phyloP scores from a whole-genome alignment of 768 basidiomycete genomes.

The Xerocomus potaroensis region DNA sequence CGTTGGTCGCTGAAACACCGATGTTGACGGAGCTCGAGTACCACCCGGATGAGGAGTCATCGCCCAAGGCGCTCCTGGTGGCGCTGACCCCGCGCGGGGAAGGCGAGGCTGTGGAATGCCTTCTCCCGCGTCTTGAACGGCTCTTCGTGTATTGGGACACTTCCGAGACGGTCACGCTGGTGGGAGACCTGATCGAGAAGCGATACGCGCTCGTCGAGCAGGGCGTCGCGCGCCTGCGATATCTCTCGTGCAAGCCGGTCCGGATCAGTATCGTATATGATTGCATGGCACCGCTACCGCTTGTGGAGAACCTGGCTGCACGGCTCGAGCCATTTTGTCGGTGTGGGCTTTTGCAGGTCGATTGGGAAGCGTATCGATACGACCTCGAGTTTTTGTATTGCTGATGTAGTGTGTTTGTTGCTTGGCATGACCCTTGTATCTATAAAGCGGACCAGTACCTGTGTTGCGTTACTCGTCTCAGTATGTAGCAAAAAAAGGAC shows the following conservation, averaged over 20 bases:
- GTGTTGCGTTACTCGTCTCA: no score
- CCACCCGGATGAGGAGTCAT: constrained; percentile 20
- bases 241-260: constrained; percentile 23
- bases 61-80: constrained; percentile 15
- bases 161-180: constrained; percentile 20
- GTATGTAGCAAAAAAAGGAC: no score
- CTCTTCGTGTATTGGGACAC: constrained; percentile 24
- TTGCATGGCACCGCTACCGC: constrained; percentile 9
- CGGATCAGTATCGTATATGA: constrained; percentile 9
- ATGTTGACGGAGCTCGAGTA: constrained; percentile 20
- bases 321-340: constrained; percentile 19
- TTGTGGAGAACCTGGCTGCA: constrained; percentile 16
- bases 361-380: constrained; percentile 20
- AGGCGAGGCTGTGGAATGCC: constrained; percentile 9
- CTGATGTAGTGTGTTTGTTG: not conserved
- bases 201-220: constrained; percentile 14
- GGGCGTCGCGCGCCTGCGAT: constrained; percentile 10
- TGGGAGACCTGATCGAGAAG: constrained; percentile 24
- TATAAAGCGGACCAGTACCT: no score
- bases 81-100: constrained; percentile 19
- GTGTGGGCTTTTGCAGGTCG: constrained; percentile 17
- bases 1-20: constrained; percentile 15
- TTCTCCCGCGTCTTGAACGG: constrained; percentile 18
- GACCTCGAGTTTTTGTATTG: constrained; percentile 20
- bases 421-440: not conserved